Evolutionary conservation across 2,329 filamentous ascomycete genomes (phyloP), one percentile per base, ranked within the genome.

Genomic region (Nemania serpens): DNA sequence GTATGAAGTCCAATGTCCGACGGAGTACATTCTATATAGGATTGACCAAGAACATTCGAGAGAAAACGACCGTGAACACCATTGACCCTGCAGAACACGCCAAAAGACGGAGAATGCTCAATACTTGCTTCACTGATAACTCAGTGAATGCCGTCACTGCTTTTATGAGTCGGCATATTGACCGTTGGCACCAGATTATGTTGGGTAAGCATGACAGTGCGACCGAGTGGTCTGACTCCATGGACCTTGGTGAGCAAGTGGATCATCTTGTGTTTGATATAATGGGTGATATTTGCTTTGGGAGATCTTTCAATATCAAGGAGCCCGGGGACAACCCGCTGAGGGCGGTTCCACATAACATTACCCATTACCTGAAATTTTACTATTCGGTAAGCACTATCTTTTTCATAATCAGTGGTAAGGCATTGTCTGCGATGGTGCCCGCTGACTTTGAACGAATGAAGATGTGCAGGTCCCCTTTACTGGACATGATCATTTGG

Each of bases 261-360:
- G 55, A 64, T 13, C 6, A 11, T 11, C 58, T 69, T 9, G 33
- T 54, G 3, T 68, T 69, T 22, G 67, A 69, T 17, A 63, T 69
- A 17, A 65, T 70, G 62, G 65, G 60, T 2, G 68, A 69, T n/a
- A 61, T 72, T 1, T 45, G 58, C 39, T 72, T 72, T 48, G 69
- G 69, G 2, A 59, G 47, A 20, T 70, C 68, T 1, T 70, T 72
- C 51, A 54, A 70, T 43, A 60, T 67, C 25, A 70, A 71, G 41
- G 68, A 71, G 41, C 69, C 70, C 2, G 66, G 59, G 7, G 49
- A 65, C 0, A 71, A 68, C 33, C 57, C 54, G 0, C 34, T 71
- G 3, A 68, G 64, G 22, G 11, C 3, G 5, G 34, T 66, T 3
- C 67, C 66, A 2, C 59, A 68, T 7, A 58, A 25, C 29, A 69